Percentiles rank a stretch among this genome's conserved stretches.
Evolutionary conservation across 2,329 filamentous ascomycete genomes (phyloP).

Genomic region (Bertia moriformis): DNA sequence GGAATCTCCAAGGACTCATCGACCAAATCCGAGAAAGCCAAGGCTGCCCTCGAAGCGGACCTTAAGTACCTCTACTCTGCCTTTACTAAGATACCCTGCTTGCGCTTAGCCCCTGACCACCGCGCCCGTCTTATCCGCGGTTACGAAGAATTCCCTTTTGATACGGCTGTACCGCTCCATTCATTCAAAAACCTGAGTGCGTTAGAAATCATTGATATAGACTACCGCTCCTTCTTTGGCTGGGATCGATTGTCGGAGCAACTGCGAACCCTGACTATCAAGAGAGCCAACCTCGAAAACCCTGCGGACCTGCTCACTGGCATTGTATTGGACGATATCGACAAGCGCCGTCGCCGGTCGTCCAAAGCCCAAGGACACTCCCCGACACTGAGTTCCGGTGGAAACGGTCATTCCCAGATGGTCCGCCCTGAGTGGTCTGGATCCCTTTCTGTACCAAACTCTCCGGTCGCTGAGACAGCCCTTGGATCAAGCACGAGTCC

Average conservation of each 20-base stretch:
- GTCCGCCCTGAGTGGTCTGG: conserved; percentile 48
- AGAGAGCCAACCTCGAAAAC: conserved; percentile 76
- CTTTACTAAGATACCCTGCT: conserved; percentile 92
- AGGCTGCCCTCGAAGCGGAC: conserved; percentile 70
- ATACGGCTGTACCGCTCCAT: conserved; percentile 89
- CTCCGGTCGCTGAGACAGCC: conserved; percentile 31
- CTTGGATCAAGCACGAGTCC: conserved; percentile 13
- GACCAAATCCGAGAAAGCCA: conserved; percentile 78
- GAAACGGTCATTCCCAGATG: conserved; percentile 30
- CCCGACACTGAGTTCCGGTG: conserved; percentile 49
- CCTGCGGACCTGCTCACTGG: conserved; percentile 79
- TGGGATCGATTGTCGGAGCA: conserved; percentile 93
- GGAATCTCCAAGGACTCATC: conserved; percentile 68
- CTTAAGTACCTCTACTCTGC: conserved; percentile 94
- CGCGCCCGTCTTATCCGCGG: conserved; percentile 78
- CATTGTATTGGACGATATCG: conserved; percentile 92
- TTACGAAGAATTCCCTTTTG: conserved; percentile 95
- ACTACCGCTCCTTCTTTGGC: conserved; percentile 92
- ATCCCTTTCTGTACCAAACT: conserved; percentile 56
- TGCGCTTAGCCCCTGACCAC: conserved; percentile 83
- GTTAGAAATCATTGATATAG: conserved; percentile 85
- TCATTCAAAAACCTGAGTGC: conserved; percentile 94
- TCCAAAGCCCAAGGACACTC: conserved; percentile 64
- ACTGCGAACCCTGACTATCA: conserved; percentile 74
- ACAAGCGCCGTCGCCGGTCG: conserved; percentile 74